Percentiles rank a stretch among this genome's conserved stretches.
These are phyloP conservation scores for Cochlearia excelsa DNA, from an alignment of 345 rosid genomes.

Conservation along the genomic window DNA sequence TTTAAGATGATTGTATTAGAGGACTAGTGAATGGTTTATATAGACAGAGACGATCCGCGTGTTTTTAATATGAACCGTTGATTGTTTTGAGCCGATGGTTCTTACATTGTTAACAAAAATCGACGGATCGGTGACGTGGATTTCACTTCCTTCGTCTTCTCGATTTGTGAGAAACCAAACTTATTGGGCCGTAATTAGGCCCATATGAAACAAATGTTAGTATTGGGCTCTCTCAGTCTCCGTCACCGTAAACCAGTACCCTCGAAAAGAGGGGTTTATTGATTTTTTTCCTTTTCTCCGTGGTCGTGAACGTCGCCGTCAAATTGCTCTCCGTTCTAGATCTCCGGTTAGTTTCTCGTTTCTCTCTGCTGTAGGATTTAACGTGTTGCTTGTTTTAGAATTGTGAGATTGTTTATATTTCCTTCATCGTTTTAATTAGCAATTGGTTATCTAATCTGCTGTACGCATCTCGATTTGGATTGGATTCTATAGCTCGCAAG, in stretches of 20 bases:
- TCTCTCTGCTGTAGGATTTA: no score
- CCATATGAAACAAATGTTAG: background rate
- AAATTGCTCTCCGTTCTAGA: background rate
- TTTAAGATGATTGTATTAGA: no score
- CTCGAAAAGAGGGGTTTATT: background rate
- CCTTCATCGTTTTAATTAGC: background rate
- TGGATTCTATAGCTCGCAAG: background rate
- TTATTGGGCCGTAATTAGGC: no score
- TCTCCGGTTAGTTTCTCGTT: conserved; percentile 3
- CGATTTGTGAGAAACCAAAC: no score
- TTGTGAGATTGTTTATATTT: background rate
- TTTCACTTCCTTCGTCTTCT: no score
- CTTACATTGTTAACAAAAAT: no score
- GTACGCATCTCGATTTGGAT: background rate
- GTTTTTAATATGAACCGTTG: no score
- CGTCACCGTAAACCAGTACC: conserved; percentile 4
- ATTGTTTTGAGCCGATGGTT: no score
- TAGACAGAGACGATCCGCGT: no score
- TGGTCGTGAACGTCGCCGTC: conserved; percentile 26
- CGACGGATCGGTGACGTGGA: no score
- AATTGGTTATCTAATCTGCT: conserved; percentile 6
- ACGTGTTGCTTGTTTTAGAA: background rate
- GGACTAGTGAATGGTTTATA: no score
- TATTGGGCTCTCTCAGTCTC: background rate
- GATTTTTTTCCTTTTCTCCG: background rate